A percentile compares a stretch with the other conserved stretches of the same genome.
Evolutionary conservation across 2,329 filamentous ascomycete genomes (phyloP).

Genomic region (Fusarium sambucinum): DNA sequence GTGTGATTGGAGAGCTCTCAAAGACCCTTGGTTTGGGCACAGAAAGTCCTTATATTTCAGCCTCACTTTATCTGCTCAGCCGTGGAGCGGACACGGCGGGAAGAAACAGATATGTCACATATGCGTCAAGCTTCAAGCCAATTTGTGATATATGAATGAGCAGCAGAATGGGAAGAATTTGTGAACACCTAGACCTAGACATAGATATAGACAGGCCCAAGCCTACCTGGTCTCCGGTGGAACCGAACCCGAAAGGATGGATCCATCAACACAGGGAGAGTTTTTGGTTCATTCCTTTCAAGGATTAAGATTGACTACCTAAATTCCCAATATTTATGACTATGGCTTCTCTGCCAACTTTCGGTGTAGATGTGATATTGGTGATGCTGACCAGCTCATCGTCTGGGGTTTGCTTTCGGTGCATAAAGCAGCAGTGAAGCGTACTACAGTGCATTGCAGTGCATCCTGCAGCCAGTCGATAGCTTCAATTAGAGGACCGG

Average conservation of each 20-base stretch:
- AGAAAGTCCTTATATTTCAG: conserved; percentile 11
- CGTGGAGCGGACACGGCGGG: conserved; percentile 9
- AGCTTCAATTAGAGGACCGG: conserved; percentile 6
- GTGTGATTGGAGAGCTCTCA: neutral
- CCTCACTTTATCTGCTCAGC: conserved; percentile 1
- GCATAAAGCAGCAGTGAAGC: neutral
- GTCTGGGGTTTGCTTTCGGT: conserved; percentile 7
- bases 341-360: conserved; percentile 7
- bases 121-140: conserved; percentile 8
- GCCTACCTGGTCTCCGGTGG: conserved; percentile 7
- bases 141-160: conserved; percentile 21
- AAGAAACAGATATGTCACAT: conserved; percentile 11
- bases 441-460: neutral
- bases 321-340: neutral
- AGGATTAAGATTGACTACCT: conserved; percentile 5
- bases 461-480: conserved; percentile 11
- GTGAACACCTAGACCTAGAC: neutral
- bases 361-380: conserved; percentile 11
- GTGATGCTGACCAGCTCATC: conserved; percentile 23
- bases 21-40: conserved; percentile 13
- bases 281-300: conserved; percentile 26
- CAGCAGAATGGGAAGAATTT: neutral
- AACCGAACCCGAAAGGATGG: conserved; percentile 23
- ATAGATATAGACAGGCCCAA: conserved; percentile 9
- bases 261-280: conserved; percentile 21